These are phyloP conservation scores for Suillus alpinus DNA, from an alignment of 768 basidiomycete genomes.

Conservation along the genomic window DNA sequence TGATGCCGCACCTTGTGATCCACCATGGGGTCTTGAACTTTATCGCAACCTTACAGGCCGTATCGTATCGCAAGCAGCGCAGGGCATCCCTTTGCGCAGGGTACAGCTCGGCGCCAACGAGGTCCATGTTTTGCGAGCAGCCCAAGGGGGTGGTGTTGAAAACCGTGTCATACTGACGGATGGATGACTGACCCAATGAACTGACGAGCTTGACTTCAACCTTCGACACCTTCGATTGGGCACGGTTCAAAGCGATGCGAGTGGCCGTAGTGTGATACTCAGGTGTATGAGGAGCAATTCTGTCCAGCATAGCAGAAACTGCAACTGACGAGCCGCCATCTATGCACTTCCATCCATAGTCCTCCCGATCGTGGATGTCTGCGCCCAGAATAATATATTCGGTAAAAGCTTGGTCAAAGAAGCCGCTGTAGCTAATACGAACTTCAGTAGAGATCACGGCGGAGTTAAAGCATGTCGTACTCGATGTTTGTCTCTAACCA, in stretches of 20 bases:
- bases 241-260: background rate
- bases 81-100: background rate
- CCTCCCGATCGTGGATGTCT: background rate
- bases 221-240: background rate
- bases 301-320: constrained; percentile 1
- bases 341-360: background rate
- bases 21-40: constrained; percentile 2
- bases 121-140: background rate
- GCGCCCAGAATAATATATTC: background rate
- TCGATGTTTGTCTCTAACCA: background rate
- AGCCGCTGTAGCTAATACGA: background rate
- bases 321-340: background rate
- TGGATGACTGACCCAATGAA: background rate
- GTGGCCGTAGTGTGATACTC: background rate
- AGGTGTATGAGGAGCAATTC: background rate
- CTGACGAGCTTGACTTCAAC: background rate
- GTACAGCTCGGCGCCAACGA: background rate
- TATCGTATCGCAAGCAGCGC: background rate
- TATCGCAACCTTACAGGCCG: background rate
- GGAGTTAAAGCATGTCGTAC: background rate
- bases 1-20: background rate
- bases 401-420: background rate
- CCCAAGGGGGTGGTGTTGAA: background rate
- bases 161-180: background rate
- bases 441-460: background rate